These are phyloP conservation scores for Ammopiptanthus mongolicus DNA, from an alignment of 306 rosid genomes.

Conservation along the genomic window DNA sequence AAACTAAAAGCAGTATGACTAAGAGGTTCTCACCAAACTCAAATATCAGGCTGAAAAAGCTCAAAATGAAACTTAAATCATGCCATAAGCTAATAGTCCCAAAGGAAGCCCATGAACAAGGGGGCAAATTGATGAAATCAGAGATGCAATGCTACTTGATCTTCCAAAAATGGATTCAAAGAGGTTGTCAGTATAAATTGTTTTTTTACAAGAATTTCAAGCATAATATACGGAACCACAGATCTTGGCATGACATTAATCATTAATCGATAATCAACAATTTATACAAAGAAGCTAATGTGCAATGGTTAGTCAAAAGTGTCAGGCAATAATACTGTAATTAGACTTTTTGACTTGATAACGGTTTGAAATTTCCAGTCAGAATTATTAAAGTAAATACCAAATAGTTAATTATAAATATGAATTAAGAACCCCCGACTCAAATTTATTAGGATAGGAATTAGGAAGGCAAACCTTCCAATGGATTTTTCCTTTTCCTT, in stretches of 20 bases:
- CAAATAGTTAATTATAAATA: not conserved
- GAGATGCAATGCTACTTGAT: not conserved
- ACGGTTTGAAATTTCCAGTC: not conserved
- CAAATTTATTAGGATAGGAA: conserved; percentile 16
- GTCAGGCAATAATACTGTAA: not conserved
- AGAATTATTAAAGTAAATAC: not conserved
- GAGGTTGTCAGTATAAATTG: not conserved
- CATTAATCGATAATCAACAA: not conserved
- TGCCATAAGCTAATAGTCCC: not conserved
- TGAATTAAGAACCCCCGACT: not conserved
- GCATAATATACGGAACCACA: not conserved
- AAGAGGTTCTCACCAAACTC: not conserved
- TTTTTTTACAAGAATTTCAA: not conserved
- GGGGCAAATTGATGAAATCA: not conserved
- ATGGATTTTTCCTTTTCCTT: conserved; percentile 58
- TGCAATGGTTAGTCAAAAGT: not conserved
- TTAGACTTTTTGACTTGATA: not conserved
- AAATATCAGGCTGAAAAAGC: not conserved
- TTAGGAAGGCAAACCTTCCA: conserved; percentile 47
- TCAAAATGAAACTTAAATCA: not conserved
- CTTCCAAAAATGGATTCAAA: not conserved
- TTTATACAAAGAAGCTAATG: not conserved
- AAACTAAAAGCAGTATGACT: not conserved
- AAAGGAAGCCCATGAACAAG: not conserved
- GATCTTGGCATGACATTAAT: not conserved